Conservation (phyloP, 129 eudicot species). For the sunflower (Helianthus annuus) region HanXRQr2.0-SUNRISE NC_035433.2:79267901-79268400, state of each 20-base stretch:
- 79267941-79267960: neutral
- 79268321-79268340: neutral
- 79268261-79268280: neutral
- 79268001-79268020: neutral
- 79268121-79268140: neutral
- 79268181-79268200: conserved; percentile 6
- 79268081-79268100: neutral
- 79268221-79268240: neutral
- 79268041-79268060: neutral
- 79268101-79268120: conserved; percentile 1
- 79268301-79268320: neutral
- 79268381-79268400: conserved; percentile 1
- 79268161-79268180: neutral
- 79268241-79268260: neutral
- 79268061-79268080: neutral
- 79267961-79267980: neutral
- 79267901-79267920: neutral
- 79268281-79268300: neutral
- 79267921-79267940: neutral
- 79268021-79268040: neutral
- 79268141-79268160: neutral
- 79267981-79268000: neutral
- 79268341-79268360: conserved; percentile 12
- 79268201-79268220: conserved; percentile 5
- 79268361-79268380: conserved; percentile 23